phyloP scores from a whole-genome alignment of 352 stramenopile genomes.

The Pythium utonaiense region DNA sequence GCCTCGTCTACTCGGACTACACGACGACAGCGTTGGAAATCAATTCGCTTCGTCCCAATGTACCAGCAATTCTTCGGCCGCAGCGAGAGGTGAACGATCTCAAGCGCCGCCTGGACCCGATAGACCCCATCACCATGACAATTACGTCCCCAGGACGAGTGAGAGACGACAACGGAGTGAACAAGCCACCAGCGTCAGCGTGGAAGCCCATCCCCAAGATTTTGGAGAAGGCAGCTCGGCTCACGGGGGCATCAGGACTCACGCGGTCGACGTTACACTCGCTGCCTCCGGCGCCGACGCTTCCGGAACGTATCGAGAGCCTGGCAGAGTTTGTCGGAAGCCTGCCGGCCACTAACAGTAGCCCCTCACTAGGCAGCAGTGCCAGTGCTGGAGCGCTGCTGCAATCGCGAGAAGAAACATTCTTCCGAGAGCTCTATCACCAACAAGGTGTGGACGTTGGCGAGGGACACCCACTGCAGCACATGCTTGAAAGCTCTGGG shows the following conservation, averaged over 20 bases:
- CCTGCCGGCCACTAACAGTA: background rate
- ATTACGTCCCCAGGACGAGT: background rate
- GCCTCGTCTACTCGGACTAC: conserved; percentile 91
- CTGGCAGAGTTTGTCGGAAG: conserved; percentile 34
- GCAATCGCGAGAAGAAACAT: conserved; percentile 49
- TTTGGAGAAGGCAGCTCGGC: background rate
- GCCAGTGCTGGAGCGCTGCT: background rate
- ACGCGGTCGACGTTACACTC: conserved; percentile 15
- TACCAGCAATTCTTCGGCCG: conserved; percentile 62
- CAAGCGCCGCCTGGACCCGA: conserved; percentile 34
- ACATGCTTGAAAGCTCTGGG: conserved; percentile 68
- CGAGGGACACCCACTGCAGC: conserved; percentile 53
- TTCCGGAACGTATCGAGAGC: conserved; percentile 58
- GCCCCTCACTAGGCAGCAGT: background rate
- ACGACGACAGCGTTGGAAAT: conserved; percentile 64
- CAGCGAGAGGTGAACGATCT: conserved; percentile 49
- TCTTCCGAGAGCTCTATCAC: conserved; percentile 70
- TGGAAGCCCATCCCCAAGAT: conserved; percentile 49
- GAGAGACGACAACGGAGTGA: background rate
- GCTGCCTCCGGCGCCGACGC: conserved; percentile 40
- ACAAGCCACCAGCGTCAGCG: conserved; percentile 46
- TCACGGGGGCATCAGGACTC: conserved; percentile 7
- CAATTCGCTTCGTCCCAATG: conserved; percentile 60
- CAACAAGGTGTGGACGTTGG: conserved; percentile 37
- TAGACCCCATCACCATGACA: conserved; percentile 31